Evolutionary conservation across 768 basidiomycete species (phyloP).

Genomic region (Mycena galericulata): DNA sequence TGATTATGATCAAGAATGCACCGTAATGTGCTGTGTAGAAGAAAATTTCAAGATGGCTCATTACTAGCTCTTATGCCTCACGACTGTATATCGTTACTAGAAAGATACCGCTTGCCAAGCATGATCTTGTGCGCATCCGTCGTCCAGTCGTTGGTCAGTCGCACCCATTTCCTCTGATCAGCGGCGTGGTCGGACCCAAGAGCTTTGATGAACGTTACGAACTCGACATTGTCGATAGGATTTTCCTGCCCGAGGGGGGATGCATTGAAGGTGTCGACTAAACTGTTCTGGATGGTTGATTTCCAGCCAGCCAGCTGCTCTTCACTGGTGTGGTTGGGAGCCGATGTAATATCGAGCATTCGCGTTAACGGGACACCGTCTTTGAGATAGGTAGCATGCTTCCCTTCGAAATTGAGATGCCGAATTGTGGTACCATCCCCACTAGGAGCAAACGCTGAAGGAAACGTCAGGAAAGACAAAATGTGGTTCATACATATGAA

Average conservation of each 20-base stretch:
- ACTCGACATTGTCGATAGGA: constrained; percentile 20
- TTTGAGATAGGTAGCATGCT: constrained; percentile 8
- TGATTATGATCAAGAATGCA: too few species aligned
- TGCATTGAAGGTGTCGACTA: constrained; percentile 32
- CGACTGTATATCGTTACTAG: neutral
- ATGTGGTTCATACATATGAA: too few species aligned
- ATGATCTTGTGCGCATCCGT: constrained; percentile 8
- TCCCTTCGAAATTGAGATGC: constrained; percentile 35
- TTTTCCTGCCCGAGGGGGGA: constrained; percentile 16
- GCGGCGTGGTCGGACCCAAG: constrained; percentile 39
- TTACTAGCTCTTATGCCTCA: too few species aligned
- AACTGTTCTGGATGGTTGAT: neutral
- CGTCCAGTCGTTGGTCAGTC: constrained; percentile 7
- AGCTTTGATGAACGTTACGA: constrained; percentile 28
- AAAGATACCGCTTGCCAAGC: constrained; percentile 7
- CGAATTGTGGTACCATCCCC: constrained; percentile 39
- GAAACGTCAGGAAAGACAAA: too few species aligned
- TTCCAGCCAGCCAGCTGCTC: constrained; percentile 39
- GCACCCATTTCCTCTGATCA: constrained; percentile 40
- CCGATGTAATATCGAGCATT: constrained; percentile 30
- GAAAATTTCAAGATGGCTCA: too few species aligned
- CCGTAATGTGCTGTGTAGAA: too few species aligned
- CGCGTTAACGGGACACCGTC: neutral
- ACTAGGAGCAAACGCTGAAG: constrained; percentile 1
- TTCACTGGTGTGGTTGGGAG: constrained; percentile 41